Base-by-base conservation (phyloP, 169 alveolate species). In the Cystoisospora suis region DNA sequence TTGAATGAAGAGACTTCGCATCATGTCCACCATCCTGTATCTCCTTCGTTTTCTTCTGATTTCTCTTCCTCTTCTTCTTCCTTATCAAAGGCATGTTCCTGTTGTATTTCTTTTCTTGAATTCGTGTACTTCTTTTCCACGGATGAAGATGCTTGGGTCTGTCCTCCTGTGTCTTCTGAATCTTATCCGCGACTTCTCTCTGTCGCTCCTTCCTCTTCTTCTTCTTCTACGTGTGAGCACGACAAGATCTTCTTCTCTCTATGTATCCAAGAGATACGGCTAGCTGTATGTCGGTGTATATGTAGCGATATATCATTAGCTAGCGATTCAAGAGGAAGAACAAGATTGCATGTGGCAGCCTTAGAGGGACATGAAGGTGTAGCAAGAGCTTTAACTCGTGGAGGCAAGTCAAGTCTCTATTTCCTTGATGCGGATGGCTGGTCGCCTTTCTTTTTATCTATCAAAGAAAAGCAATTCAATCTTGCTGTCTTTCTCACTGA, bases 51-150 rank as follows among this genome's bases (percentile, higher is more conserved):
- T n/a, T n/a, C n/a, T n/a, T n/a, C n/a, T n/a, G n/a, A n/a, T n/a
- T n/a, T n/a, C n/a, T n/a, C n/a, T 12, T 2, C 1, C 20, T 53
- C 65, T 15, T 15, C 9, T 44, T 65, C 77, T 12, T 15, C 77
- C 44, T 65, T 65, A 36, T n/a, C 77, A 5, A 7, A 1, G 36
- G 77, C 77, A 3, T 65, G 77, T 27, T 44, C 77, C 42, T 65
- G 77, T 20, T 65, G 77, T n/a, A 12, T 65, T 65, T 65, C 77
- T n/a, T 65, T 65, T 20, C 77, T 65, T 4, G 77, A 65, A 65
- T 65, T 65, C 34, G 77, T 65, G 9, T n/a, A n/a, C 77, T 65
- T 65, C 77, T 65, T 65, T 44, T 65, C 77, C 42, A 23, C 77
- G 4, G 77, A n/a, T 2, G 42, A 5, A 20, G 77, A 6, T 23